Conservation (phyloP, 352 stramenopile genomes). For the Labyrinthula sp. region DNA sequence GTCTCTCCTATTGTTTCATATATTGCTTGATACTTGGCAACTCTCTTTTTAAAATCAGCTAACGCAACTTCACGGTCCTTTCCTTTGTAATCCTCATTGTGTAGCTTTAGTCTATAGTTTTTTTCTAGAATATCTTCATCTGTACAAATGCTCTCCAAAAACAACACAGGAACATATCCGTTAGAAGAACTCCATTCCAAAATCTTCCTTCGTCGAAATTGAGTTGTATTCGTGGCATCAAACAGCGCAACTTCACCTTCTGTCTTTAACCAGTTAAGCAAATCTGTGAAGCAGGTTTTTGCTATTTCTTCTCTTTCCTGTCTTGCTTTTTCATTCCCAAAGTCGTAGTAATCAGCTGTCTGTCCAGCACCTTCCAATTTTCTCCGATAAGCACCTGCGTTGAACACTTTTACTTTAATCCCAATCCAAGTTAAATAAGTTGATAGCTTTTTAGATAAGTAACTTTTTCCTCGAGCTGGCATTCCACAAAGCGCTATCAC, state of each 20-base stretch:
- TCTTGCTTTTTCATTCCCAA: slow-evolving; percentile 10
- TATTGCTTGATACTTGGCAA: slow-evolving; percentile 33
- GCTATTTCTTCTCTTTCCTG: slow-evolving; percentile 20
- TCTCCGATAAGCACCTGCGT: slow-evolving; percentile 38
- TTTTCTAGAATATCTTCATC: slow-evolving; percentile 33
- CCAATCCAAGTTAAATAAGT: slow-evolving; percentile 40
- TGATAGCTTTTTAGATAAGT: slow-evolving; percentile 41
- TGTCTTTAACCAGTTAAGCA: slow-evolving; percentile 8
- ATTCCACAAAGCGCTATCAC: slow-evolving; percentile 34
- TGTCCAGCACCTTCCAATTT: slow-evolving; percentile 31
- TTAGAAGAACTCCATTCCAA: slow-evolving; percentile 11
- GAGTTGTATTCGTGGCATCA: slow-evolving; percentile 42
- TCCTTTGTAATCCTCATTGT: slow-evolving; percentile 40
- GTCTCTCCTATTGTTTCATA: slow-evolving; percentile 68
- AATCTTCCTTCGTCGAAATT: slow-evolving; percentile 24
- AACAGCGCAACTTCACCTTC: slow-evolving; percentile 35
- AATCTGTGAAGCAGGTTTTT: slow-evolving; percentile 20
- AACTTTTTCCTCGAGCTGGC: slow-evolving; percentile 39
- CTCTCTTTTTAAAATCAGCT: slow-evolving; percentile 37
- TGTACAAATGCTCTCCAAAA: slow-evolving; percentile 41
- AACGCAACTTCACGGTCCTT: slow-evolving; percentile 33
- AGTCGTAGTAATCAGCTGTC: slow-evolving; percentile 35
- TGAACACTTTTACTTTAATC: slow-evolving; percentile 40
- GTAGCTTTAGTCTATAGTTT: slow-evolving; percentile 41
- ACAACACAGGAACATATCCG: slow-evolving; percentile 34